These are phyloP conservation scores for Hypericum androsaemum DNA, from an alignment of 345 rosid species.

Conservation along the genomic window DNA sequence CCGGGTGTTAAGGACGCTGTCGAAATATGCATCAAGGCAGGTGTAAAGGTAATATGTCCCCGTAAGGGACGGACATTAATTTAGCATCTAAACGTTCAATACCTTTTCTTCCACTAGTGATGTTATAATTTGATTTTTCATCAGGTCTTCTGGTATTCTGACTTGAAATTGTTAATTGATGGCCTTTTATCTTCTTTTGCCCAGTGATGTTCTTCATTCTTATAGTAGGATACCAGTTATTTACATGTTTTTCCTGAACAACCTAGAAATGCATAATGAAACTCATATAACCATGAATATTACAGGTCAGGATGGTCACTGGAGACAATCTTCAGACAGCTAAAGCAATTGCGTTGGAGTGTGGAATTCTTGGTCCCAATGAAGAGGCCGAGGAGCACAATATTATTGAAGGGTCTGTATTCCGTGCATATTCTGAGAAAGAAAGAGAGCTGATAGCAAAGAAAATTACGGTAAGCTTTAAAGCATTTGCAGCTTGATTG, in stretches of 20 bases:
- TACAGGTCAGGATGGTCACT: constrained; percentile 44
- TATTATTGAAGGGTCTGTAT: constrained; percentile 20
- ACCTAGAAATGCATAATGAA: too few species aligned
- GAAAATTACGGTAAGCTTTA: constrained; percentile 39
- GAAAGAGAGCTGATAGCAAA: constrained; percentile 16
- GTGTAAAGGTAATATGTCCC: constrained; percentile 16
- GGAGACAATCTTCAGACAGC: constrained; percentile 24
- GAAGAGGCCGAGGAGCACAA: constrained; percentile 1
- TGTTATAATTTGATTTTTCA: too few species aligned
- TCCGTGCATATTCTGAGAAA: constrained; percentile 16
- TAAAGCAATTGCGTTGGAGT: constrained; percentile 21
- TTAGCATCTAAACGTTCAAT: too few species aligned
- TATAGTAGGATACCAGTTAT: constrained; percentile 2
- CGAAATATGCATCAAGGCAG: constrained; percentile 16
- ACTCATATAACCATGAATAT: too few species aligned
- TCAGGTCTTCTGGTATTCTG: too few species aligned
- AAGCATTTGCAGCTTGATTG: neutral
- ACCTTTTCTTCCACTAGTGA: too few species aligned
- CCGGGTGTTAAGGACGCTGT: constrained; percentile 21
- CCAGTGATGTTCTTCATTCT: neutral
- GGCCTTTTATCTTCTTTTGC: neutral
- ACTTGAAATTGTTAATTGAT: too few species aligned
- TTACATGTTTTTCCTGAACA: constrained; percentile 8
- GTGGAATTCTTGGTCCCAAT: constrained; percentile 14
- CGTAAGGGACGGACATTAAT: too few species aligned